Evolutionary conservation across 2,329 filamentous ascomycete species (phyloP).

Genomic region (Pyrenochaeta sp.): DNA sequence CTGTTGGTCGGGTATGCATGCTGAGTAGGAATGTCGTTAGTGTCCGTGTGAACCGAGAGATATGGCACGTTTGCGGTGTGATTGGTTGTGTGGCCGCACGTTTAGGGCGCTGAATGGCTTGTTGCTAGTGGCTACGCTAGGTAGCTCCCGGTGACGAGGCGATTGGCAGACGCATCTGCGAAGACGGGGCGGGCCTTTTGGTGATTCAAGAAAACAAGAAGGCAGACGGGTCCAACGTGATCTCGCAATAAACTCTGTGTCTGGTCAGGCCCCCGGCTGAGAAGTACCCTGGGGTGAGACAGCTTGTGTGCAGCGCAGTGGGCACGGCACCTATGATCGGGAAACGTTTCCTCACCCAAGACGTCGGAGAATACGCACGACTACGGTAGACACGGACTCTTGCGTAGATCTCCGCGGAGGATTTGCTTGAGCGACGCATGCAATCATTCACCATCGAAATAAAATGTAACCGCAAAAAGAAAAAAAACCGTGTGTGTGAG

Average conservation of each 20-base stretch:
- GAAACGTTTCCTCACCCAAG: background rate
- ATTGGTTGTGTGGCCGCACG: background rate
- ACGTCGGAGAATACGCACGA: conserved; percentile 20
- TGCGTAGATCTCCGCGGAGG: too few species aligned
- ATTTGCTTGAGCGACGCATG: too few species aligned
- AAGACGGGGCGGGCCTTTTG: background rate
- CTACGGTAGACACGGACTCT: background rate
- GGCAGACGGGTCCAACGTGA: background rate
- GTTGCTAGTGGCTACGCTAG: too few species aligned
- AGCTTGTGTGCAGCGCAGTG: background rate
- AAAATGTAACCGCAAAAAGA: too few species aligned
- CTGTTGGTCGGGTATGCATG: background rate
- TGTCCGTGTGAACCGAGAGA: too few species aligned
- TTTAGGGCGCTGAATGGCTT: background rate
- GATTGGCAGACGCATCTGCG: conserved; percentile 1
- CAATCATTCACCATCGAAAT: too few species aligned
- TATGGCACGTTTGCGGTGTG: background rate
- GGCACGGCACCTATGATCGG: background rate
- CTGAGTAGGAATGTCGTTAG: too few species aligned
- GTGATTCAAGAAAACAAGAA: too few species aligned
- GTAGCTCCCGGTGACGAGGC: too few species aligned
- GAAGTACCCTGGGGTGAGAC: background rate
- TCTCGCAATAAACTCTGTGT: background rate
- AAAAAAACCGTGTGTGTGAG: background rate
- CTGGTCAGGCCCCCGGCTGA: background rate